Evolutionary conservation across 2,329 filamentous ascomycete genomes (phyloP).

Genomic region (Epichloe aotearoae): DNA sequence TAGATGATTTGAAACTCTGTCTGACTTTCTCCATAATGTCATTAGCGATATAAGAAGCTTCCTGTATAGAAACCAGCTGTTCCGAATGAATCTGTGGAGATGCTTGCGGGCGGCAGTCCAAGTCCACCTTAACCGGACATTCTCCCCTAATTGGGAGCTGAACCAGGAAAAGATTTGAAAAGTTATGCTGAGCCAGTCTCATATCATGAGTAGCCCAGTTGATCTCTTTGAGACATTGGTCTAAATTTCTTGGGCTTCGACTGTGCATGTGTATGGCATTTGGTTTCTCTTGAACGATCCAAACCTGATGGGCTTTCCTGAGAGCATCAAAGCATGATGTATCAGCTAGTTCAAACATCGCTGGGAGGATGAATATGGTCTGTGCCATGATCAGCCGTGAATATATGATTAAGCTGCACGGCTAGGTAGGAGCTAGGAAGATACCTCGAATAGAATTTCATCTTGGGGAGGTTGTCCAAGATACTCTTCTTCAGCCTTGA

Average conservation of each 20-base stretch:
- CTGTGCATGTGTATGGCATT: constrained; percentile 16
- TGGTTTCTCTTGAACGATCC: constrained; percentile 15
- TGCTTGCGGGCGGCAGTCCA: constrained; percentile 14
- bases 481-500: constrained; percentile 11
- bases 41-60: neutral
- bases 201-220: constrained; percentile 21
- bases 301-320: constrained; percentile 16
- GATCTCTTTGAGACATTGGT: constrained; percentile 15
- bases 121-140: constrained; percentile 11
- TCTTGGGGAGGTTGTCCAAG: constrained; percentile 13
- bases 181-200: constrained; percentile 14
- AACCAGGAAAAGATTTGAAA: constrained; percentile 14
- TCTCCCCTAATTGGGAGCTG: constrained; percentile 12
- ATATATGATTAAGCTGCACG: neutral
- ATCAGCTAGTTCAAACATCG: constrained; percentile 14
- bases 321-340: constrained; percentile 15
- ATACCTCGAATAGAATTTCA: constrained; percentile 14
- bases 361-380: constrained; percentile 17
- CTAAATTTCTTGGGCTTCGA: constrained; percentile 12
- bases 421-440: neutral
- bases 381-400: constrained; percentile 8
- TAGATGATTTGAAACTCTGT: constrained; percentile 5
- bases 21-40: constrained; percentile 1
- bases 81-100: neutral
- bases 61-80: neutral